A percentile compares a stretch with the other conserved stretches of the same genome.
phyloP scores from a whole-genome alignment of 805 yeast genomes.

The Ogataea siamensis region DNA sequence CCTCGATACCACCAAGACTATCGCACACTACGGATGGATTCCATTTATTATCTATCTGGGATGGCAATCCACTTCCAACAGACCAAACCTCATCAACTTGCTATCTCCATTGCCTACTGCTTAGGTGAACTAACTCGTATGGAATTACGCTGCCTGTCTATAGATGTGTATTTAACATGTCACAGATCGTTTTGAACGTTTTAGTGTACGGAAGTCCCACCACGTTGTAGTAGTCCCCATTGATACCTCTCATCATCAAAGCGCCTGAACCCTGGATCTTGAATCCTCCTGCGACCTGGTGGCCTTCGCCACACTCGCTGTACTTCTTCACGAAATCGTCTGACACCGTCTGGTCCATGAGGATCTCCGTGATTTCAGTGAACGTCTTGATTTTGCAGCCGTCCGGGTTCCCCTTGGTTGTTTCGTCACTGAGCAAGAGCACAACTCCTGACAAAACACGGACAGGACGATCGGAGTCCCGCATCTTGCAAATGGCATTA shows the following conservation, averaged over 20 bases:
- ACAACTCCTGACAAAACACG: conserved; percentile 55
- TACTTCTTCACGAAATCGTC: conserved; percentile 60
- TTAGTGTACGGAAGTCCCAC: conserved; percentile 79
- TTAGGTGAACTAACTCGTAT: conserved; percentile 31
- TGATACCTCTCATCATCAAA: conserved; percentile 54
- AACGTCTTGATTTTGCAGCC: conserved; percentile 23
- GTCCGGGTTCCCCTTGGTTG: conserved; percentile 6
- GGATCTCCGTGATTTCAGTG: conserved; percentile 30
- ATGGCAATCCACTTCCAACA: conserved; percentile 76
- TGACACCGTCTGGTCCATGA: conserved; percentile 43
- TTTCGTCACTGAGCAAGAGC: conserved; percentile 32
- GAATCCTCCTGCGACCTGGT: conserved; percentile 89
- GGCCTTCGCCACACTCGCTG: conserved; percentile 70
- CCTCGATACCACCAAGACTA: conserved; percentile 77
- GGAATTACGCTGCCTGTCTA: conserved; percentile 9
- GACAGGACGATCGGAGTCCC: conserved; percentile 45
- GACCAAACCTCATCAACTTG: conserved; percentile 75
- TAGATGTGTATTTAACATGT: conserved; percentile 16
- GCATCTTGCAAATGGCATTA: conserved; percentile 44
- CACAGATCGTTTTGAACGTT: conserved; percentile 40
- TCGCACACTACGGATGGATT: conserved; percentile 95
- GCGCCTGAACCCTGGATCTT: conserved; percentile 76
- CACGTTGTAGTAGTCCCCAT: conserved; percentile 83
- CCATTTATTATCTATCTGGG: conserved; percentile 93
- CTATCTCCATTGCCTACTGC: conserved; percentile 80